Percentiles rank a stretch among this genome's conserved stretches.
Conservation (phyloP, 2,329 filamentous ascomycete species). For the Bipolaris cookei region DNA sequence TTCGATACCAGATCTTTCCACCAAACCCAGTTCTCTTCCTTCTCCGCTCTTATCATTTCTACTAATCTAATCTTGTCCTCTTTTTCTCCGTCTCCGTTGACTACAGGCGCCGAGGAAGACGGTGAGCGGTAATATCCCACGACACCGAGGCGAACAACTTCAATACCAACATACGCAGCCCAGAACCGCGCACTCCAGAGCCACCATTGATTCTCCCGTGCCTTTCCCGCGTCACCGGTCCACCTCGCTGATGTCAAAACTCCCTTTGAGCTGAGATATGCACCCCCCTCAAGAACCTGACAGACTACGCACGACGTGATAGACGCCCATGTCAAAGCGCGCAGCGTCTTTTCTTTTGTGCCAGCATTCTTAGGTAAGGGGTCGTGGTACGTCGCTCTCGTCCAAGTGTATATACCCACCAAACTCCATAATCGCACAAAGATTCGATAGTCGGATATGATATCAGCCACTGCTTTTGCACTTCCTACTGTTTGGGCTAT, state of each 20-base stretch:
- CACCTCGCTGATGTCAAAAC: conserved; percentile 62
- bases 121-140: conserved; percentile 42
- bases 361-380: conserved; percentile 28
- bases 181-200: conserved; percentile 80
- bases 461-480: conserved; percentile 60
- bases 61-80: conserved; percentile 54
- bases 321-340: conserved; percentile 68
- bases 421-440: conserved; percentile 79
- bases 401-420: conserved; percentile 75
- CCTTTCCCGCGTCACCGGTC: conserved; percentile 53
- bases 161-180: conserved; percentile 76
- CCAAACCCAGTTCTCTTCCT: conserved; percentile 56
- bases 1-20: conserved; percentile 73
- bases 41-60: conserved; percentile 33
- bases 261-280: conserved; percentile 76
- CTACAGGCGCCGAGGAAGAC: neutral
- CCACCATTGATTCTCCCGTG: conserved; percentile 65
- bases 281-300: conserved; percentile 83
- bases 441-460: conserved; percentile 74
- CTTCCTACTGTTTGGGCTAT: conserved; percentile 43
- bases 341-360: conserved; percentile 38
- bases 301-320: conserved; percentile 71
- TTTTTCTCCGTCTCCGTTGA: conserved; percentile 51
- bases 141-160: conserved; percentile 68
- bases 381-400: conserved; percentile 51